Evolutionary conservation across 108 stramenopile genomes (phyloP).

Genomic region (Aurantiochytrium sp.): DNA sequence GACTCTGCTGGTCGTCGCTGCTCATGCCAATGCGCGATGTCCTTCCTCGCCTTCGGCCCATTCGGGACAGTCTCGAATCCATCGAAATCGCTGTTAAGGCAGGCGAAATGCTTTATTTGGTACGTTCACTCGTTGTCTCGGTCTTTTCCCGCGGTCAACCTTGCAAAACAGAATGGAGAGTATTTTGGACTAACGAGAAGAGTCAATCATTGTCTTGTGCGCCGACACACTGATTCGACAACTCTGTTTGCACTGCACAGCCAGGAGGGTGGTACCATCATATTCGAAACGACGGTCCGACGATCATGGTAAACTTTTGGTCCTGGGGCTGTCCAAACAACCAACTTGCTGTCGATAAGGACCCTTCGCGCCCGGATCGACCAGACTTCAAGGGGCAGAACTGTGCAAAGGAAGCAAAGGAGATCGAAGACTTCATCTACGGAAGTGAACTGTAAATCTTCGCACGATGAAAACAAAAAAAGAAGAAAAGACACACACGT

Average conservation of each 20-base stretch:
- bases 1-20: not conserved
- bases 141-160: not conserved
- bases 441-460: not conserved
- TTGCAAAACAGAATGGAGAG: not conserved
- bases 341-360: not conserved
- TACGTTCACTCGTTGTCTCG: not conserved
- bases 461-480: not conserved
- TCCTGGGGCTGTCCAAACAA: not conserved
- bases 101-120: slow-evolving; percentile 18
- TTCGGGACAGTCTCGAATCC: not conserved
- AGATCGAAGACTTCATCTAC: not conserved
- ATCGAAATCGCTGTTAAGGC: not conserved
- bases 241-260: not conserved
- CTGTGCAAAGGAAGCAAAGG: not conserved
- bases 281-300: not conserved
- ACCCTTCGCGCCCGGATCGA: not conserved
- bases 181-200: not conserved
- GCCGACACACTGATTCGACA: not conserved
- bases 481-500: not conserved
- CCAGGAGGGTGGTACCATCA: slow-evolving; percentile 13
- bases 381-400: not conserved
- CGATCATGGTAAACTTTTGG: slow-evolving; percentile 4
- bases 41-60: not conserved
- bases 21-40: not conserved
- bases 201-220: not conserved